These are phyloP conservation scores for Alnus glutinosa DNA, from an alignment of 306 rosid species.

Conservation along the genomic window DNA sequence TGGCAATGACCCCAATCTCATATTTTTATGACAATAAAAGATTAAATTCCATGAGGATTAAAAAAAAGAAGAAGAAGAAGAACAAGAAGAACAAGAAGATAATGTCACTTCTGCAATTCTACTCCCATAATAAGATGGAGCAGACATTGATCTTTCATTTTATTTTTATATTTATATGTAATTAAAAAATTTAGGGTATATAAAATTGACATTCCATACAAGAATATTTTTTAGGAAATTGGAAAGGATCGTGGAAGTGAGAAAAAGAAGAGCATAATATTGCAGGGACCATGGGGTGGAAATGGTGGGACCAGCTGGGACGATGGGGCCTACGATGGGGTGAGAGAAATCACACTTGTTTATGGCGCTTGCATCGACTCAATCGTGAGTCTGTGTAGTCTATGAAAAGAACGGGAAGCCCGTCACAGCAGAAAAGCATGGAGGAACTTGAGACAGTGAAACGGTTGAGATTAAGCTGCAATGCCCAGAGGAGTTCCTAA, in stretches of 20 bases:
- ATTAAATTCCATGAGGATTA: too few species aligned
- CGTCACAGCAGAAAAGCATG: conserved; percentile 48
- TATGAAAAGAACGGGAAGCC: conserved; percentile 60
- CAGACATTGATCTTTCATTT: too few species aligned
- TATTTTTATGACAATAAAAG: too few species aligned
- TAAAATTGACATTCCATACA: too few species aligned
- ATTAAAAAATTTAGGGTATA: too few species aligned
- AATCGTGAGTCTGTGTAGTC: conserved; percentile 43
- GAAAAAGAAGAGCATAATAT: conserved; percentile 37
- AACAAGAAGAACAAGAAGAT: too few species aligned
- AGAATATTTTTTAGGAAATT: conserved; percentile 6
- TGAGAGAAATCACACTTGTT: conserved; percentile 50
- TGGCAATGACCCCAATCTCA: too few species aligned
- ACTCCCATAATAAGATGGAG: too few species aligned
- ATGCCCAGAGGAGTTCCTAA: conserved; percentile 53
- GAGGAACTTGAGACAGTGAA: conserved; percentile 57
- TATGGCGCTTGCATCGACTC: conserved; percentile 59
- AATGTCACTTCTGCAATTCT: too few species aligned
- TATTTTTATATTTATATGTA: too few species aligned
- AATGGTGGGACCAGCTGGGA: conserved; percentile 65
- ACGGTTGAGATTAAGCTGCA: conserved; percentile 56
- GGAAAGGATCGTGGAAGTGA: conserved; percentile 33
- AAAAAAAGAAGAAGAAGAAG: too few species aligned
- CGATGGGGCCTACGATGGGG: too few species aligned
- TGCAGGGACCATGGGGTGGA: conserved; percentile 72